A percentile compares a stretch with the other conserved stretches of the same genome.
These are phyloP conservation scores for Flaveria bidentis DNA, from an alignment of 129 eudicot species.

Conservation along the genomic window DNA sequence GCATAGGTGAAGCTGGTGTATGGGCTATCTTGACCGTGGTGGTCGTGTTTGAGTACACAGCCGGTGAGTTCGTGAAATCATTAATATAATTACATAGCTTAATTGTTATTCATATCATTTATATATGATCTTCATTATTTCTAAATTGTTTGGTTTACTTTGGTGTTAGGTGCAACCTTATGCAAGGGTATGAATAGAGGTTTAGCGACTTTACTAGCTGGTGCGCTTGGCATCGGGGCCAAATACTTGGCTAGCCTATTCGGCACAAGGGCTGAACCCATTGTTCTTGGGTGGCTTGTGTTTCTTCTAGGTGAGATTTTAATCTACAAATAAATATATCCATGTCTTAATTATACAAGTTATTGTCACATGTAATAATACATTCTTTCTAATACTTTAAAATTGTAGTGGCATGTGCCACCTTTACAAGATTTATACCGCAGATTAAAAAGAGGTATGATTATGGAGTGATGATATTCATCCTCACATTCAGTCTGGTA, in stretches of 20 bases:
- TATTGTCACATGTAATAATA: background rate
- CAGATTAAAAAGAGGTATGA: conserved; percentile 73
- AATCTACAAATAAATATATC: background rate
- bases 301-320: conserved; percentile 55
- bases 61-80: conserved; percentile 49
- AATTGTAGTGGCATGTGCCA: conserved; percentile 54
- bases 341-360: too few relatives aligned
- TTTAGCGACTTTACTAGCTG: conserved; percentile 60
- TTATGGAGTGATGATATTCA: conserved; percentile 73
- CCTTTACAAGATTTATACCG: conserved; percentile 72
- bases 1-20: conserved; percentile 69
- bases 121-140: background rate
- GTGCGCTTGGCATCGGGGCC: conserved; percentile 63
- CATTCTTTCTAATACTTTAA: background rate
- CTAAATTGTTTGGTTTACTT: conserved; percentile 5
- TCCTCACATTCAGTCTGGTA: conserved; percentile 66
- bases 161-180: conserved; percentile 70
- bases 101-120: background rate
- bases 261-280: conserved; percentile 59
- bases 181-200: conserved; percentile 75
- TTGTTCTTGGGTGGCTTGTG: conserved; percentile 57
- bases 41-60: conserved; percentile 81
- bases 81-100: background rate
- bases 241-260: conserved; percentile 61
- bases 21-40: conserved; percentile 90